Evolutionary conservation across 306 rosid species (phyloP), one percentile per base, ranked within the genome.

Genomic region (Glycyrrhiza uralensis): DNA sequence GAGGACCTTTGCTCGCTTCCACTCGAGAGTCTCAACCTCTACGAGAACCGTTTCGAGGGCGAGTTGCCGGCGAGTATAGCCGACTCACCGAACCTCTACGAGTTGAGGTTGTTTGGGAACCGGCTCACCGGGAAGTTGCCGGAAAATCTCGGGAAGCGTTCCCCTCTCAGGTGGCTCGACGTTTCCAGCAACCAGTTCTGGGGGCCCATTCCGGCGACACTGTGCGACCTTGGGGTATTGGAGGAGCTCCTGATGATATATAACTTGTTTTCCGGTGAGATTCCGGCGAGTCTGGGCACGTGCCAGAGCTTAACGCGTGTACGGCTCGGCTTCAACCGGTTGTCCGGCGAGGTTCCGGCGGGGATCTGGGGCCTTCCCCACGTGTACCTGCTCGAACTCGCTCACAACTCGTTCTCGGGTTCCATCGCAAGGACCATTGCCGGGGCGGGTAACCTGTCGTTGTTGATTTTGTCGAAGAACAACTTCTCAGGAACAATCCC

Each of bases 361-460:
- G 86, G 87, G 4, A 36, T 94, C 9, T 94, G 99, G 99, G 97
- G 97, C 1, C 88, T 91, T 1, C 91, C 96, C 0, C 86, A 36
- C 41, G 95, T 91, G 2, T 81, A 75, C 33, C 70, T 94, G 0
- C 84, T 94, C 2, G 99, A 94, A 44, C 95, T 94, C 0, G 69
- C 71, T 5, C 88, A 85, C 0, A 94, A 94, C 80, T 46, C 82
- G 4, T 81, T 94, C 3, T 80, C 99, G 0, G 99, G 99, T 13
- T 50, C 82, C 7, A 76, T 94, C 2, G 77, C 90, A 3, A 82
- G 50, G 67, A 89, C 92, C 15, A 83, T 94, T 5, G 97, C 85
- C n/a, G 89, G 92, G 0, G 92, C 99, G 0, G 77, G 80, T 26
- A 87, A 77, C 64, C 76, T 94, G 0, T 86, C 95, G 18, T 7